Evolutionary conservation across 352 stramenopile species (phyloP).

Genomic region (Peronosclerospora sorghi): DNA sequence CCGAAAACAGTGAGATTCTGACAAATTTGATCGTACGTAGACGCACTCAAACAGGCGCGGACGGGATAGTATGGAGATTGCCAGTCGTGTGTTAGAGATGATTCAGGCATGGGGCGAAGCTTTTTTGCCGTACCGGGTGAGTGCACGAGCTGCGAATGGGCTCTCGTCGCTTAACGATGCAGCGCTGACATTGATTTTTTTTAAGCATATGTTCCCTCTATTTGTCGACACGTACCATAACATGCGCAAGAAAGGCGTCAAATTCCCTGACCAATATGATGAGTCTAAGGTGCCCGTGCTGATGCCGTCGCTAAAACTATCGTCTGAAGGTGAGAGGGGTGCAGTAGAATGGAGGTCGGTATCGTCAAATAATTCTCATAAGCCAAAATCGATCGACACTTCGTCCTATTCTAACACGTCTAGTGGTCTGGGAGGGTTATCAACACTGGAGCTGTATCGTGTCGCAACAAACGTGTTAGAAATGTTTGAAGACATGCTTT

Average conservation of each 20-base stretch:
- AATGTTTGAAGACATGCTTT: conserved; percentile 81
- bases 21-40: too few relatives aligned
- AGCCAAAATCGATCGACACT: conserved; percentile 18
- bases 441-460: conserved; percentile 44
- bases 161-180: background rate
- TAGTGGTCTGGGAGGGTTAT: conserved; percentile 38
- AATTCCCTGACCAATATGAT: conserved; percentile 72
- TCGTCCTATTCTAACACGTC: conserved; percentile 36
- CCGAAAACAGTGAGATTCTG: too few relatives aligned
- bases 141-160: too few relatives aligned
- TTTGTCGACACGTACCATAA: conserved; percentile 81
- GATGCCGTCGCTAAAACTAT: conserved; percentile 18
- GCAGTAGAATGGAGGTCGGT: background rate
- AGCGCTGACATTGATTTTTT: background rate
- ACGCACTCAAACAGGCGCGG: conserved; percentile 53
- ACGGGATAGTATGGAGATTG: conserved; percentile 64
- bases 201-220: conserved; percentile 52
- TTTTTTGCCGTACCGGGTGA: conserved; percentile 53
- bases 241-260: conserved; percentile 66
- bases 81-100: conserved; percentile 54
- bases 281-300: conserved; percentile 51
- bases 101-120: conserved; percentile 72
- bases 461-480: conserved; percentile 57
- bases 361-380: conserved; percentile 6
- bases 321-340: conserved; percentile 1